Base-by-base conservation (phyloP, 768 basidiomycete species). In the Podaxis sp. region DNA sequence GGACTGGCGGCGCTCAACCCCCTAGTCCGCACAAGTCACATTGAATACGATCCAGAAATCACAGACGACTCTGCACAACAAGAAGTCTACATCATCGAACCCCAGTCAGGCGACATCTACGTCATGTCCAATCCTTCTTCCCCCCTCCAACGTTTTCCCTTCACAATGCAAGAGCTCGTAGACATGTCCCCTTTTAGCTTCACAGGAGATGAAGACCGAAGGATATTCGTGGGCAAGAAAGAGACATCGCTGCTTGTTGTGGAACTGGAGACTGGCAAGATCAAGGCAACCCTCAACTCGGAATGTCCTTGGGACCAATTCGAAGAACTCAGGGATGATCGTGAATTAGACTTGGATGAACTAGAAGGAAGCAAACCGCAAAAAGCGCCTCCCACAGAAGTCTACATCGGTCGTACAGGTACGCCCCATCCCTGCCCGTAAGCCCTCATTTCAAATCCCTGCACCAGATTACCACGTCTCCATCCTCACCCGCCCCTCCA, bases 1-100 rank as follows among this genome's bases (percentile, higher is more conserved):
- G 73, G 79, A 6, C 84, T 86, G 0, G 75, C 84, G n/a, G 79
- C 84, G 17, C 81, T 93, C 24, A 82, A 83, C 0, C 90, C 92
- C 0, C 87, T 95, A 62, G 84, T 93, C 59, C 85, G 89, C 70
- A 92, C 90, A 0, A 76, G 81, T 51, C 90, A 92, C 67, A 72
- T 81, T 11, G 76, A 86, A 49, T 70, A 79, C 52, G 85, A 89
- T 70, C 78, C 82, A 6, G 87, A 89, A 74, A 64, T 68, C 11
- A 81, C 82, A 64, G 87, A 88, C 65, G 82, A 83, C 53, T 72
- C 77, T 59, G 70, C 74, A 0, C 73, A 77, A 28, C 84, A 86
- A 68, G 93, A 94, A 72, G 84, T 90, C 49, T 99, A 96, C 75
- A 89, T 98, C 64, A 92, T 98, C 57, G 96, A 98, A 70, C 96